These are phyloP conservation scores for Monosporascus sp. DNA, from an alignment of 2,329 filamentous ascomycete species.

Conservation along the genomic window DNA sequence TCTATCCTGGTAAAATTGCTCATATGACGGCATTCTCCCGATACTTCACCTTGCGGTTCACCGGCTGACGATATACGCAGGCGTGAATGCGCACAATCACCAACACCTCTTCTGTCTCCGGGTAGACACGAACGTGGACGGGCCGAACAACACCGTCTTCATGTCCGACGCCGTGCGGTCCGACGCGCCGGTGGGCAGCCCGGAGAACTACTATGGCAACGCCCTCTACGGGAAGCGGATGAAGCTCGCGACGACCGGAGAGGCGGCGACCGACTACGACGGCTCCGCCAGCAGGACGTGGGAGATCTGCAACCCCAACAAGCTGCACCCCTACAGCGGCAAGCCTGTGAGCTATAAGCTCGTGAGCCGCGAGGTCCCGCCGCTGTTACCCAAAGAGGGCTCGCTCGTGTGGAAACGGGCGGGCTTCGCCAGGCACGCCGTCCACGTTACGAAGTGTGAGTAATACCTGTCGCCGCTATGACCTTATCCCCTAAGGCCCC, in stretches of 20 bases:
- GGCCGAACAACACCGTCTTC: constrained; percentile 77
- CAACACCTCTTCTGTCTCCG: constrained; percentile 92
- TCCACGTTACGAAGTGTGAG: constrained; percentile 86
- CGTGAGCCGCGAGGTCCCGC: constrained; percentile 77
- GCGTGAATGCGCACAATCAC: constrained; percentile 92
- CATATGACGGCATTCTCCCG: neutral
- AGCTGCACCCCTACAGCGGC: constrained; percentile 77
- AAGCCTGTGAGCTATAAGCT: constrained; percentile 87
- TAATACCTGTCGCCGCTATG: neutral
- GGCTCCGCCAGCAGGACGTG: constrained; percentile 74
- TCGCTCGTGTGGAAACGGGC: constrained; percentile 85
- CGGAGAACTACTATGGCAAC: constrained; percentile 84
- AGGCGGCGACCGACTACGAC: constrained; percentile 74
- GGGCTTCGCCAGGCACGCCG: constrained; percentile 78
- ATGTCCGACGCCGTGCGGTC: constrained; percentile 70
- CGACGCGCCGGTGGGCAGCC: constrained; percentile 69
- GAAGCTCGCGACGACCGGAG: constrained; percentile 63
- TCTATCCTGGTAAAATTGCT: constrained; percentile 57
- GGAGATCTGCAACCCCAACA: constrained; percentile 84
- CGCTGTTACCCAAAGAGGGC: constrained; percentile 72
- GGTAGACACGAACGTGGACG: constrained; percentile 82
- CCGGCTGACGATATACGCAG: constrained; percentile 20
- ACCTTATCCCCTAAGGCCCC: neutral
- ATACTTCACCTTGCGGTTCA: neutral
- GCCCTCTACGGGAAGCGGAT: constrained; percentile 84